Percentiles rank a stretch among this genome's conserved stretches.
phyloP scores from a whole-genome alignment of 352 stramenopile species.

The Pilasporangium apinafurcum region DNA sequence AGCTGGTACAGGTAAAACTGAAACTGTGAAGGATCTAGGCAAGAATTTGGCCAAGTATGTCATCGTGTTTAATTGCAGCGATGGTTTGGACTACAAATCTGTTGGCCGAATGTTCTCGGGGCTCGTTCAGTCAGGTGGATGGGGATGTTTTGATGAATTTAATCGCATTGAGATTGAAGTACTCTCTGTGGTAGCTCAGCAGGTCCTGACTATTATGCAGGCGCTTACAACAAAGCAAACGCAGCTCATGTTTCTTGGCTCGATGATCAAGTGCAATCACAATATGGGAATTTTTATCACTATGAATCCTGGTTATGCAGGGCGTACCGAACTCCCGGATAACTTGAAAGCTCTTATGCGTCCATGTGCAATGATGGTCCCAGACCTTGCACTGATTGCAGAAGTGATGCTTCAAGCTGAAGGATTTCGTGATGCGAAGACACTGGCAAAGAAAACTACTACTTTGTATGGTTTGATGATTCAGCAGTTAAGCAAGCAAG shows the following conservation, averaged over 20 bases:
- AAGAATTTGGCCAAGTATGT: conserved; percentile 94
- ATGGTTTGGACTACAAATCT: conserved; percentile 93
- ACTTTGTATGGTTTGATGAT: conserved; percentile 86
- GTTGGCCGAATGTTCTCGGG: conserved; percentile 92
- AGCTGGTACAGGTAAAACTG: conserved; percentile 91
- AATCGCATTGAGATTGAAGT: conserved; percentile 96
- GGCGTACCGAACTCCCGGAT: conserved; percentile 84
- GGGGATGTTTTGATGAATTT: conserved; percentile 95
- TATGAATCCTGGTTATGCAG: conserved; percentile 91
- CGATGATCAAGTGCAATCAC: conserved; percentile 79
- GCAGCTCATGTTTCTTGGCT: conserved; percentile 81
- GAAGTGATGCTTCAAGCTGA: conserved; percentile 86
- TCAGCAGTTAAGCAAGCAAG: conserved; percentile 83
- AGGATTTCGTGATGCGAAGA: conserved; percentile 78
- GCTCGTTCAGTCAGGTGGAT: conserved; percentile 89
- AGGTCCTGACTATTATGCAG: conserved; percentile 89
- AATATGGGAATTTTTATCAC: conserved; percentile 93
- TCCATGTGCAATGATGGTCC: conserved; percentile 86
- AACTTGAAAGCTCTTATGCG: conserved; percentile 86
- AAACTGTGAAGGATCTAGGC: conserved; percentile 92
- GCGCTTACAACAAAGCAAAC: conserved; percentile 70
- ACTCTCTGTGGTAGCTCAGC: conserved; percentile 90
- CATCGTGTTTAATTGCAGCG: conserved; percentile 94
- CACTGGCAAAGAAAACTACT: conserved; percentile 80
- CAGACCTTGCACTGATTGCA: conserved; percentile 76